Conservation (phyloP, 1,139 yeast genomes). For the Blastobotrys arbuscula region DNA sequence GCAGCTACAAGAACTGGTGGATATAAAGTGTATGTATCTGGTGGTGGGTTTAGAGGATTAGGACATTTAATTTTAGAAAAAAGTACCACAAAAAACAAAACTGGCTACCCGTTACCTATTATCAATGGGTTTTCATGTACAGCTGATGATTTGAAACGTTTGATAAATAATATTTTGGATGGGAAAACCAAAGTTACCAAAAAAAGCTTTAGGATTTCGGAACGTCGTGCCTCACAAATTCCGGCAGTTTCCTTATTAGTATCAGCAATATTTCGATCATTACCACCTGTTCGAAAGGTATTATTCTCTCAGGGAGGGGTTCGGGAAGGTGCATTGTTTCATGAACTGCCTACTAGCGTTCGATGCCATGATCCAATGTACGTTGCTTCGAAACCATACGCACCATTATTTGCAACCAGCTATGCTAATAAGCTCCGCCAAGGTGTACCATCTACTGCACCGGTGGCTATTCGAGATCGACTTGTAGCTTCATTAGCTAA, state of each 20-base stretch:
- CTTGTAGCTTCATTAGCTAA: constrained; percentile 64
- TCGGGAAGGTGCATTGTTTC: constrained; percentile 62
- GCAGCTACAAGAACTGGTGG: constrained; percentile 49
- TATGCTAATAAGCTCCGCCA: constrained; percentile 46
- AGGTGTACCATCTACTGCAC: constrained; percentile 50
- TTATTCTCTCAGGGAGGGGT: constrained; percentile 68
- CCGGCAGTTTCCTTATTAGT: constrained; percentile 61
- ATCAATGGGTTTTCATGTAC: constrained; percentile 60
- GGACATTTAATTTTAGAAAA: constrained; percentile 51
- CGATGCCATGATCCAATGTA: constrained; percentile 58
- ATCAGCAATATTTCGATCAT: constrained; percentile 50
- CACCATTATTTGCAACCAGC: constrained; percentile 51
- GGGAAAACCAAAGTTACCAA: constrained; percentile 20
- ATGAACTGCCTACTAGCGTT: constrained; percentile 48
- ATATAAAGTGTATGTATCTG: constrained; percentile 54
- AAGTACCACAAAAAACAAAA: constrained; percentile 41
- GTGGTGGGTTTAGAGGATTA: constrained; percentile 62
- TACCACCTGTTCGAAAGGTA: constrained; percentile 54
- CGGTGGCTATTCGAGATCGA: constrained; percentile 49
- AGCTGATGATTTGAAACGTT: constrained; percentile 40
- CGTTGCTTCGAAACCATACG: constrained; percentile 59
- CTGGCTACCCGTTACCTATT: constrained; percentile 40
- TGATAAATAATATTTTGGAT: constrained; percentile 19
- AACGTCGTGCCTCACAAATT: constrained; percentile 53
- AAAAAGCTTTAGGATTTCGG: constrained; percentile 53